Conservation (phyloP, 1,284 basidiomycete genomes). For the Leucoagaricus sp. region DNA sequence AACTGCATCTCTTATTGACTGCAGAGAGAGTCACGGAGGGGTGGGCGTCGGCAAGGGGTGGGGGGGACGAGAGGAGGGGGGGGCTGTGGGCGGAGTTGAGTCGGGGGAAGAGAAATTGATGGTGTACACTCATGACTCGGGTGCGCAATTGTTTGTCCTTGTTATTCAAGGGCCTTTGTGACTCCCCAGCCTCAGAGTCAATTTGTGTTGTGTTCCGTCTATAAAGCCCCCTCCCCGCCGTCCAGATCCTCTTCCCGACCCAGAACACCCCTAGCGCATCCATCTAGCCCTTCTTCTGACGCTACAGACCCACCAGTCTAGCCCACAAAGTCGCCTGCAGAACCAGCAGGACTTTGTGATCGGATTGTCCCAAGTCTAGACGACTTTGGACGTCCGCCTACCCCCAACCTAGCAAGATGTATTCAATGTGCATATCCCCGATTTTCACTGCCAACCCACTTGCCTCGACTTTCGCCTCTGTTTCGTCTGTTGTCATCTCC, state of each 20-base stretch:
- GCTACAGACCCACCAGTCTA: slow-evolving; percentile 5
- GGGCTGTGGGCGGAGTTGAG: slow-evolving; percentile 21
- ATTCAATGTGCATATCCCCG: slow-evolving; percentile 22
- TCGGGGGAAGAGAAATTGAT: slow-evolving; percentile 22
- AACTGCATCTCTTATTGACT: neutral
- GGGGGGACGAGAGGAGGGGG: neutral
- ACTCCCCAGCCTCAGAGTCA: slow-evolving; percentile 12
- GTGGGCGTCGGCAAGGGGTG: neutral
- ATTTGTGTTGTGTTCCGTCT: slow-evolving; percentile 3
- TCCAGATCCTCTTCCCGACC: slow-evolving; percentile 17
- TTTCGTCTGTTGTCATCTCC: slow-evolving; percentile 21
- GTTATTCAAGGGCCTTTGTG: slow-evolving; percentile 19
- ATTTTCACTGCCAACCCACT: slow-evolving; percentile 25
- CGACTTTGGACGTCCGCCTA: slow-evolving; percentile 43
- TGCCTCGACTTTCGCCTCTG: slow-evolving; percentile 18
- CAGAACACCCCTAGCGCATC: slow-evolving; percentile 18
- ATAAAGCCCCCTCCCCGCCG: slow-evolving; percentile 17
- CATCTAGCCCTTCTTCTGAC: slow-evolving; percentile 1
- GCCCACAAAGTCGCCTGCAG: slow-evolving; percentile 31
- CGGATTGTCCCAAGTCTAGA: slow-evolving; percentile 44
- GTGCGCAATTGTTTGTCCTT: slow-evolving; percentile 21
- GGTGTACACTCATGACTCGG: slow-evolving; percentile 13
- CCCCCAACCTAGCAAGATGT: slow-evolving; percentile 40
- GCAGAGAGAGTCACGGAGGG: neutral
- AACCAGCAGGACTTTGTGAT: slow-evolving; percentile 38